phyloP scores from a whole-genome alignment of 805 yeast genomes.

The Ogataea glucozyma region DNA sequence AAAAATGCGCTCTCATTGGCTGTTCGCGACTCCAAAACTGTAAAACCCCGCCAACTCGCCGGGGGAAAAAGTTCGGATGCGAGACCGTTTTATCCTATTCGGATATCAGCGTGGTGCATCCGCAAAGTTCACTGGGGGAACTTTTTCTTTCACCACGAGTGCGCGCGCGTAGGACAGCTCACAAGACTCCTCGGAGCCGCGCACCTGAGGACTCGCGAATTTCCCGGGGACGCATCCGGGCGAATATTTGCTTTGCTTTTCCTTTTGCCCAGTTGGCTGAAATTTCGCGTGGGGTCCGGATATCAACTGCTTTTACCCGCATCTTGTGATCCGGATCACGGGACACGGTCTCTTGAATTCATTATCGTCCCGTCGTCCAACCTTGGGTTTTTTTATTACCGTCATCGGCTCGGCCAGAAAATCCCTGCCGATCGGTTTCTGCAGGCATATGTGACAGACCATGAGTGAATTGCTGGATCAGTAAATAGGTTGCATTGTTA shows the following conservation, averaged over 20 bases:
- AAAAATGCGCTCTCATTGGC: conserved; percentile 13
- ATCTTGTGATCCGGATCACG: not conserved
- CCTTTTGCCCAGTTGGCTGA: conserved; percentile 4
- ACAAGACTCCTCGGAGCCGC: too few relatives aligned
- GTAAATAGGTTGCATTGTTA: too few relatives aligned
- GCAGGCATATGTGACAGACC: too few relatives aligned
- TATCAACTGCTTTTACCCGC: conserved; percentile 2
- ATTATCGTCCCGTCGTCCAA: too few relatives aligned
- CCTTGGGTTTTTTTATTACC: too few relatives aligned
- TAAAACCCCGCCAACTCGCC: conserved; percentile 1
- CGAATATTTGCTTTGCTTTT: not conserved
- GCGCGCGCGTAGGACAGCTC: conserved; percentile 1
- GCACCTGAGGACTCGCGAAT: too few relatives aligned
- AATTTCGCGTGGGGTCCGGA: conserved; percentile 5
- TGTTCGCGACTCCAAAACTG: conserved; percentile 1
- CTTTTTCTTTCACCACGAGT: not conserved
- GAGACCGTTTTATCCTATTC: conserved; percentile 10
- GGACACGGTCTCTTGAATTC: not conserved
- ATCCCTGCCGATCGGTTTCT: not conserved
- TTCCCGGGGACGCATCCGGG: not conserved
- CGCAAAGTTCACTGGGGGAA: not conserved
- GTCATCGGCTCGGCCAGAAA: conserved; percentile 1
- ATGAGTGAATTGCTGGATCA: too few relatives aligned
- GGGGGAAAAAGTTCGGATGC: conserved; percentile 11
- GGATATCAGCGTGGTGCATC: not conserved